Percentiles rank a stretch among this genome's conserved stretches.
Evolutionary conservation across 768 basidiomycete genomes (phyloP).

Genomic region (Agaricus bisporus): DNA sequence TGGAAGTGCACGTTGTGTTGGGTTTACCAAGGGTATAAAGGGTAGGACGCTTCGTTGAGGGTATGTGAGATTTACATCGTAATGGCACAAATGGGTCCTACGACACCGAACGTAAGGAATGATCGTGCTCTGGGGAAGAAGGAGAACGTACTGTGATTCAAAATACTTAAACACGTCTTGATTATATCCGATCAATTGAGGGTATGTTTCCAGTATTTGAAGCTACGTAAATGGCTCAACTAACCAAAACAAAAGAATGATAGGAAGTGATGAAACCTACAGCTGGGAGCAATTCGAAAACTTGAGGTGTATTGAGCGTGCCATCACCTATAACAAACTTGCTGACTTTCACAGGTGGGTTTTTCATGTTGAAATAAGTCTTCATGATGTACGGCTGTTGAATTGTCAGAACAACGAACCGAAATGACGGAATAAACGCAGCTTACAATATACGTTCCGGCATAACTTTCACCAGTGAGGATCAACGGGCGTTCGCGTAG

Average conservation of each 20-base stretch:
- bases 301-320: slow-evolving; percentile 43
- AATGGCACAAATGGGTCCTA: slow-evolving; percentile 58
- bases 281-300: slow-evolving; percentile 49
- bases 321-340: slow-evolving; percentile 72
- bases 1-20: slow-evolving; percentile 29
- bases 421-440: neutral
- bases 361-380: slow-evolving; percentile 54
- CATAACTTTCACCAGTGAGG: slow-evolving; percentile 70
- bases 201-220: slow-evolving; percentile 61
- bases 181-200: slow-evolving; percentile 72
- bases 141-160: slow-evolving; percentile 49
- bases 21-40: slow-evolving; percentile 26
- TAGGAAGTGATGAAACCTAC: slow-evolving; percentile 26
- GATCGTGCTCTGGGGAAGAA: neutral
- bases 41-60: slow-evolving; percentile 55
- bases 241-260: neutral
- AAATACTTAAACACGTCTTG: slow-evolving; percentile 62
- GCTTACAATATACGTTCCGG: slow-evolving; percentile 64
- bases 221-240: slow-evolving; percentile 27
- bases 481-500: slow-evolving; percentile 61
- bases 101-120: neutral
- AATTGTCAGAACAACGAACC: neutral
- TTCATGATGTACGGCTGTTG: slow-evolving; percentile 70
- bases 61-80: slow-evolving; percentile 62
- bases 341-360: slow-evolving; percentile 62